Evolutionary conservation across 1,284 basidiomycete species (phyloP).

Genomic region (Serendipita sp.): DNA sequence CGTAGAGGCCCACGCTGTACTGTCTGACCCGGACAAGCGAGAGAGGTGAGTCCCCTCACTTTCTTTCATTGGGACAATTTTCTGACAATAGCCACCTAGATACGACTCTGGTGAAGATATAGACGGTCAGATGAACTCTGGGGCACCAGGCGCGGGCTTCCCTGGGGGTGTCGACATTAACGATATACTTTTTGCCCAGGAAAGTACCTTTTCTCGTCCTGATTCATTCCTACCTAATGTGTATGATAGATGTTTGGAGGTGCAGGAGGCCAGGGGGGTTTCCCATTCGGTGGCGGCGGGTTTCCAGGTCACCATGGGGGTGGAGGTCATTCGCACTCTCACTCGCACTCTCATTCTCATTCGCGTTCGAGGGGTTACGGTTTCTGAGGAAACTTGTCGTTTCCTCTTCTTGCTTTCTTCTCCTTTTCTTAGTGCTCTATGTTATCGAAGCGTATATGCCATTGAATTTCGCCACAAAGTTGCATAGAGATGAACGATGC

Average conservation of each 20-base stretch:
- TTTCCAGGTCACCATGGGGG: background rate
- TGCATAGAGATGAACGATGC: too few species aligned
- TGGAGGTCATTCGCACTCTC: background rate
- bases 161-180: slow-evolving; percentile 26
- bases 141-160: slow-evolving; percentile 24
- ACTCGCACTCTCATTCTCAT: background rate
- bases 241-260: slow-evolving; percentile 27
- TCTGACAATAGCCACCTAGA: background rate
- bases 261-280: slow-evolving; percentile 16
- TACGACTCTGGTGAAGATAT: slow-evolving; percentile 70
- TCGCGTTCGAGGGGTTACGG: background rate
- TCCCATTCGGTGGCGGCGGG: background rate
- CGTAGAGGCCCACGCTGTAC: slow-evolving; percentile 58
- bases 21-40: slow-evolving; percentile 55
- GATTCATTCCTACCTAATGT: slow-evolving; percentile 41
- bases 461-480: too few species aligned
- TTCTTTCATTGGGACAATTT: background rate
- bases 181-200: slow-evolving; percentile 32
- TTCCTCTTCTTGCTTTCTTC: too few species aligned
- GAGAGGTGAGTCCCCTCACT: slow-evolving; percentile 27
- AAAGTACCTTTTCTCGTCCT: slow-evolving; percentile 24
- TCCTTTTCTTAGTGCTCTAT: too few species aligned
- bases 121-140: slow-evolving; percentile 35
- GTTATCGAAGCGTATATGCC: too few species aligned
- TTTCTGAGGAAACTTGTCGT: background rate